Percentiles rank a stretch among this genome's conserved stretches.
Conservation (phyloP, 2,329 filamentous ascomycete species). For the Pleurostoma richardsiae region DNA sequence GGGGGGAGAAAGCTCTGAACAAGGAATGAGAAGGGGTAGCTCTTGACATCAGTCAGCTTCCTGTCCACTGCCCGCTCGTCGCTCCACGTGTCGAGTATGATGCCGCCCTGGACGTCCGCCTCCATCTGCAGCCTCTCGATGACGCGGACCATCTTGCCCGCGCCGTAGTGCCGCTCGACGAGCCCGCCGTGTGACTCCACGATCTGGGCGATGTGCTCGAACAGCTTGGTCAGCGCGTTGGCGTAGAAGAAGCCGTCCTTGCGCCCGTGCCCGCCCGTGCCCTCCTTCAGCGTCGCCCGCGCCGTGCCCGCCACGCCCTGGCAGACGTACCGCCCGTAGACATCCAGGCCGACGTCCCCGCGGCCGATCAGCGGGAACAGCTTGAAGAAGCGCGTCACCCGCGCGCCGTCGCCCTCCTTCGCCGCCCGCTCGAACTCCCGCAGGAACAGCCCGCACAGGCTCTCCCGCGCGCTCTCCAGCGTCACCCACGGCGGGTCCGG, state of each 20-base stretch:
- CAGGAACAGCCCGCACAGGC: conserved; percentile 83
- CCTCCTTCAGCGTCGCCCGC: conserved; percentile 71
- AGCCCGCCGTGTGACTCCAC: conserved; percentile 86
- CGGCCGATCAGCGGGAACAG: conserved; percentile 90
- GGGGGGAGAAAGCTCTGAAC: conserved; percentile 86
- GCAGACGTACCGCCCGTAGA: conserved; percentile 94
- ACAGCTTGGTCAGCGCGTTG: conserved; percentile 82
- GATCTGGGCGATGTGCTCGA: conserved; percentile 96
- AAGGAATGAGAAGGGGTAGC: conserved; percentile 94
- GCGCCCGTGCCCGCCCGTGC: conserved; percentile 43
- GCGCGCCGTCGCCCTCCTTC: conserved; percentile 77
- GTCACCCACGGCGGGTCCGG: conserved; percentile 87
- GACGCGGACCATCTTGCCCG: conserved; percentile 89
- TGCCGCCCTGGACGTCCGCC: conserved; percentile 92
- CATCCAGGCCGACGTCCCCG: conserved; percentile 83
- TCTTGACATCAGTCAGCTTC: conserved; percentile 90
- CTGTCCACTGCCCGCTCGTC: conserved; percentile 83
- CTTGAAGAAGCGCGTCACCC: conserved; percentile 96
- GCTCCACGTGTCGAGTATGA: conserved; percentile 91
- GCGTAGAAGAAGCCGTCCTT: conserved; percentile 89
- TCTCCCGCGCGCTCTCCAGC: conserved; percentile 80
- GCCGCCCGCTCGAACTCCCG: conserved; percentile 93
- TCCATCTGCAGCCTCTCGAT: conserved; percentile 91
- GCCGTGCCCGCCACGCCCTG: conserved; percentile 86
- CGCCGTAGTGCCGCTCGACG: conserved; percentile 90